Evolutionary conservation across 805 yeast genomes (phyloP).

Genomic region (Kuraishia capsulata): DNA sequence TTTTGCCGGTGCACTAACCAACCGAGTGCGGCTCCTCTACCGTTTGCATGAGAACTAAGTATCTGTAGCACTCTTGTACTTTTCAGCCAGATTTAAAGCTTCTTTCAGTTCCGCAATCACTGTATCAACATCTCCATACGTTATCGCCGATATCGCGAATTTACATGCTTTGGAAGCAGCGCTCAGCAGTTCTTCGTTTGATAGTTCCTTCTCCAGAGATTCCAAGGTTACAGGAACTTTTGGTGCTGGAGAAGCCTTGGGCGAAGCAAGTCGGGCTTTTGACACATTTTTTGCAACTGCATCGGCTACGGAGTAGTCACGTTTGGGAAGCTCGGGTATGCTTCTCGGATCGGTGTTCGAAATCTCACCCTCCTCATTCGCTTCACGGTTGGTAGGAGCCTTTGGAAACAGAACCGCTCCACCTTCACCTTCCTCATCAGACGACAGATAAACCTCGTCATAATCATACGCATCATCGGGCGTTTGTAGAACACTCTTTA

Average conservation of each 20-base stretch:
- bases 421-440: conserved; percentile 6
- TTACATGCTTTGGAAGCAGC: conserved; percentile 55
- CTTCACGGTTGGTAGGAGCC: conserved; percentile 4
- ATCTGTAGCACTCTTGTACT: no score
- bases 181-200: conserved; percentile 22
- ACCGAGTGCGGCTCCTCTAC: no score
- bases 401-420: conserved; percentile 8
- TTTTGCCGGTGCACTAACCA: no score
- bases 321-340: background rate
- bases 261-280: background rate
- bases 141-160: conserved; percentile 65
- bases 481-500: conserved; percentile 9
- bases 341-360: background rate
- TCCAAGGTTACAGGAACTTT: background rate
- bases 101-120: conserved; percentile 46
- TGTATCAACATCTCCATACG: conserved; percentile 59
- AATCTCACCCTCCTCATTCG: background rate
- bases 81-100: conserved; percentile 31
- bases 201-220: conserved; percentile 10
- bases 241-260: background rate
- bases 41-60: no score
- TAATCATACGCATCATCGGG: conserved; percentile 5
- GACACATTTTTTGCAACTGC: background rate
- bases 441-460: background rate
- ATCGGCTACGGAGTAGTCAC: background rate